These are phyloP conservation scores for Anastatica hierochuntica DNA, from an alignment of 345 rosid species.

Conservation along the genomic window DNA sequence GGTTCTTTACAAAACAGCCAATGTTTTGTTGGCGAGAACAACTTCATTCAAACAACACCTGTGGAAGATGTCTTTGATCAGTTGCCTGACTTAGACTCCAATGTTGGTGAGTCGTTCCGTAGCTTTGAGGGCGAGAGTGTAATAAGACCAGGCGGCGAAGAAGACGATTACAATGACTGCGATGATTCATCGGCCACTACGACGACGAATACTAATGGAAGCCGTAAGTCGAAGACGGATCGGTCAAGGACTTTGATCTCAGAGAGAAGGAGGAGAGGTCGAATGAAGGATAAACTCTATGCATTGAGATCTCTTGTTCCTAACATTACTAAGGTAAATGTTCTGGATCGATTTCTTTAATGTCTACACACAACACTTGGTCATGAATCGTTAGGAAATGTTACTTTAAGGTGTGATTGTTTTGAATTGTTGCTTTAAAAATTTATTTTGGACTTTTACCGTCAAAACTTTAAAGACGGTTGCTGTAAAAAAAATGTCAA, in stretches of 20 bases:
- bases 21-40: conserved; percentile 21
- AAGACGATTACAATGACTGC: conserved; percentile 26
- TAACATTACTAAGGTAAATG: conserved; percentile 71
- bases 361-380: too few relatives aligned
- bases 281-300: conserved; percentile 88
- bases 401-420: too few relatives aligned
- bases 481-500: too few relatives aligned
- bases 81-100: conserved; percentile 24
- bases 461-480: too few relatives aligned
- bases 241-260: conserved; percentile 67
- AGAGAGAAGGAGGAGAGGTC: conserved; percentile 57
- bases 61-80: conserved; percentile 23
- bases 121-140: conserved; percentile 31
- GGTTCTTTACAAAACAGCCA: conserved; percentile 25
- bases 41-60: conserved; percentile 22
- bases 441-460: too few relatives aligned
- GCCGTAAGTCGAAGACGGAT: conserved; percentile 40
- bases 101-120: conserved; percentile 27
- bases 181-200: conserved; percentile 59
- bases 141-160: conserved; percentile 26
- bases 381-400: too few relatives aligned
- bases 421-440: too few relatives aligned
- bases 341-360: not conserved
- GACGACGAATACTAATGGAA: conserved; percentile 20
- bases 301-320: conserved; percentile 83